Percentiles rank a stretch among this genome's conserved stretches.
These are phyloP conservation scores for Pachyrhizus erosus DNA, from an alignment of 306 rosid species.

Conservation along the genomic window DNA sequence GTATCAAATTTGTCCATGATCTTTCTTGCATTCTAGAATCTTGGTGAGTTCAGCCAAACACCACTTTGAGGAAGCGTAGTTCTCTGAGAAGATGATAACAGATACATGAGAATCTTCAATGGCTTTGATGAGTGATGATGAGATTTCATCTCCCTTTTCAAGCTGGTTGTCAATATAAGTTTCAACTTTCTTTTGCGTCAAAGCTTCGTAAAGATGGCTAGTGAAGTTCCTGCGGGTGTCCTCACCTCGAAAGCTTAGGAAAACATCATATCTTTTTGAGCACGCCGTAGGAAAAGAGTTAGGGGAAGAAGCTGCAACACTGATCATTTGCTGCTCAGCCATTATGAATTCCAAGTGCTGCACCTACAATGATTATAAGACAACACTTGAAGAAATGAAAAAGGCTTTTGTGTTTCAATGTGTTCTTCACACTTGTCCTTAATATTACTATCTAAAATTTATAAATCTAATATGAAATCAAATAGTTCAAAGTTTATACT, in stretches of 20 bases:
- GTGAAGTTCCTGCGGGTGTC: constrained; percentile 14
- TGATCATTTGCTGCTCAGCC: not conserved
- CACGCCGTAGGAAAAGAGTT: not conserved
- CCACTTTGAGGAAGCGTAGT: not conserved
- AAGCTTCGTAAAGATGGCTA: constrained; percentile 30
- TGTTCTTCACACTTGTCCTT: not conserved
- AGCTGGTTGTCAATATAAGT: constrained; percentile 15
- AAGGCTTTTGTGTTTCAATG: not conserved
- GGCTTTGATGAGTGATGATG: constrained; percentile 20
- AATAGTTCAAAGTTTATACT: not conserved
- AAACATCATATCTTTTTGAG: not conserved
- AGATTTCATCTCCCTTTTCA: constrained; percentile 20
- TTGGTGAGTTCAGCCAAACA: not conserved
- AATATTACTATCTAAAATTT: too few relatives aligned
- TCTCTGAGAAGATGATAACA: constrained; percentile 15
- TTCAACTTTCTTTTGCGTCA: not conserved
- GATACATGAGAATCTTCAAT: constrained; percentile 21
- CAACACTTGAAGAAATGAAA: not conserved
- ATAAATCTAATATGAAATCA: not conserved
- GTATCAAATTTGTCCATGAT: not conserved
- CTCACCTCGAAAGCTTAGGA: not conserved
- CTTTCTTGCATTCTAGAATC: not conserved
- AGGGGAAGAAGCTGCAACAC: not conserved
- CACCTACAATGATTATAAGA: not conserved
- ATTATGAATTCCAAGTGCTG: not conserved